phyloP scores from a whole-genome alignment of 805 yeast genomes.

The Middelhovenomyces tepae region DNA sequence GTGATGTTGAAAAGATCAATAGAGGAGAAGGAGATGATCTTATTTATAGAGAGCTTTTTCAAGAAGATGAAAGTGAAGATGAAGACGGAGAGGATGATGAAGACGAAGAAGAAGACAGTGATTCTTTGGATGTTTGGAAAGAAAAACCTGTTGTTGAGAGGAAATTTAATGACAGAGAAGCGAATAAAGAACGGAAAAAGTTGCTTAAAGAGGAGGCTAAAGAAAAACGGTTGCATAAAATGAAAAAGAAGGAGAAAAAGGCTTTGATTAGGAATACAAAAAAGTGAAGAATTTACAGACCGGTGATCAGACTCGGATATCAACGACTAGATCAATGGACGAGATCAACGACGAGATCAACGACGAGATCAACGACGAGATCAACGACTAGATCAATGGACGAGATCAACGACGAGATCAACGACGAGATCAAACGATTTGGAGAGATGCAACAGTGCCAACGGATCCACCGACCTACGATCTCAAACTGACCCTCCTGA shows the following conservation, averaged over 20 bases:
- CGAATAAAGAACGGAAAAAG: slow-evolving; percentile 64
- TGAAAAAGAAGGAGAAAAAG: slow-evolving; percentile 78
- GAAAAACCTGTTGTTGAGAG: slow-evolving; percentile 53
- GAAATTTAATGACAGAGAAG: slow-evolving; percentile 69
- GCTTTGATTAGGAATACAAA: slow-evolving; percentile 53
- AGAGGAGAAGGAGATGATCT: slow-evolving; percentile 77
- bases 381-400: too few species aligned
- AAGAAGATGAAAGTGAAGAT: slow-evolving; percentile 28
- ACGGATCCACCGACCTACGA: too few species aligned
- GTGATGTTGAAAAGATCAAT: slow-evolving; percentile 64
- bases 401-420: too few species aligned
- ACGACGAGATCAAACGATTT: too few species aligned
- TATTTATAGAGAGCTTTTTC: slow-evolving; percentile 33
- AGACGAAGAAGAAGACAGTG: slow-evolving; percentile 29
- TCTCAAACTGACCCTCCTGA: slow-evolving; percentile 44
- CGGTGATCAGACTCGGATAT: too few species aligned
- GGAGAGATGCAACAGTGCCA: too few species aligned
- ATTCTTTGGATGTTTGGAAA: slow-evolving; percentile 37
- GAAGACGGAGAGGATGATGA: slow-evolving; percentile 28
- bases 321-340: too few species aligned
- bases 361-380: too few species aligned
- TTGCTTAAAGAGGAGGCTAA: slow-evolving; percentile 68
- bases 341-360: too few species aligned
- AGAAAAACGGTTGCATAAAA: slow-evolving; percentile 71
- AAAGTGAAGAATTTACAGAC: slow-evolving; percentile 4